phyloP scores from a whole-genome alignment of 2,329 filamentous ascomycete species.

The Didymosphaeria variabile region DNA sequence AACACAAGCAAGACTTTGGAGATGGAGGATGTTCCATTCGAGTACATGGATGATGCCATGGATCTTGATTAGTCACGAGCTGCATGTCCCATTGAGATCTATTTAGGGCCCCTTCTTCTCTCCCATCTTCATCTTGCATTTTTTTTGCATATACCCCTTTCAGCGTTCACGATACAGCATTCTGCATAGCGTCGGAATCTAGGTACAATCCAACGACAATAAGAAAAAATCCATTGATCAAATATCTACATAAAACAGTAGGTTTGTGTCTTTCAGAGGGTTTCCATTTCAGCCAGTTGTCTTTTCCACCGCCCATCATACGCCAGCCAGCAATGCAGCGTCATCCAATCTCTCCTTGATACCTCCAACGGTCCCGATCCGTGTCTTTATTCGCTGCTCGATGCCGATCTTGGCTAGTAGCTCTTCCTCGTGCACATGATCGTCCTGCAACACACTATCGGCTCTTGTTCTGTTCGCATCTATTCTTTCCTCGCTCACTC shows the following conservation, averaged over 20 bases:
- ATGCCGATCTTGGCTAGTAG: slow-evolving; percentile 35
- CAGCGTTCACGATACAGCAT: background rate
- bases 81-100: background rate
- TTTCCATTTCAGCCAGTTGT: background rate
- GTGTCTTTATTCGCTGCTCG: slow-evolving; percentile 27
- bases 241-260: slow-evolving; percentile 27
- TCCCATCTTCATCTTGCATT: slow-evolving; percentile 15
- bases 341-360: slow-evolving; percentile 32
- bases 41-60: slow-evolving; percentile 49
- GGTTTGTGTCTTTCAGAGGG: slow-evolving; percentile 22
- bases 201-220: background rate
- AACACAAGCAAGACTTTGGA: slow-evolving; percentile 19
- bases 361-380: slow-evolving; percentile 27
- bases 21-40: slow-evolving; percentile 37
- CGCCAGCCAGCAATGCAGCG: slow-evolving; percentile 1
- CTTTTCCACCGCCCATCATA: background rate
- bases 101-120: background rate
- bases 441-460: slow-evolving; percentile 43
- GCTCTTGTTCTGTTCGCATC: slow-evolving; percentile 37
- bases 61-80: slow-evolving; percentile 36
- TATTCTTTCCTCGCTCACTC: slow-evolving; percentile 16
- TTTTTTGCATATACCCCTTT: slow-evolving; percentile 1
- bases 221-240: background rate
- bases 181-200: background rate
- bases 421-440: slow-evolving; percentile 26